These are phyloP conservation scores for Polyplosphaeria fusca DNA, from an alignment of 495 filamentous ascomycete species.

Conservation along the genomic window DNA sequence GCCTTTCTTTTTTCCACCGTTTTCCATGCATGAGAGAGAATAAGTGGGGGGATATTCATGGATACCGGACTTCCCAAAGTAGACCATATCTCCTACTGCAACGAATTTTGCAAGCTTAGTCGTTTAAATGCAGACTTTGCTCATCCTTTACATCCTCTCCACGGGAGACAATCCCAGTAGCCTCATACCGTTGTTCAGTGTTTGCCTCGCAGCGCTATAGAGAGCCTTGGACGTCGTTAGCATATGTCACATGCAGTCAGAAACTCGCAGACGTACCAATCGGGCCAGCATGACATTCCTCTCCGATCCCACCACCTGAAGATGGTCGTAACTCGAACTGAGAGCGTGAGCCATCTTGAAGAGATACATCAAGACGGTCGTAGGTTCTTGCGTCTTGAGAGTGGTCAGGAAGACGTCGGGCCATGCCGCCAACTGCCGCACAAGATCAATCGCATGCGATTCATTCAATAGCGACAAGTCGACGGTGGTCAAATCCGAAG, in stretches of 20 bases:
- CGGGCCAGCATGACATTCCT: conserved; percentile 37
- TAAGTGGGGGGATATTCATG: too few relatives aligned
- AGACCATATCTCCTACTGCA: too few relatives aligned
- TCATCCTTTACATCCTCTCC: conserved; percentile 35
- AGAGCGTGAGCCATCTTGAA: conserved; percentile 45
- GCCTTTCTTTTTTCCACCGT: too few relatives aligned
- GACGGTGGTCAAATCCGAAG: conserved; percentile 52
- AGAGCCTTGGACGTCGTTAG: too few relatives aligned
- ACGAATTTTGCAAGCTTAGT: too few relatives aligned
- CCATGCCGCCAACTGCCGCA: conserved; percentile 59
- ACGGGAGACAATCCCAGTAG: conserved; percentile 46
- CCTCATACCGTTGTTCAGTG: conserved; percentile 45
- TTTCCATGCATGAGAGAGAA: too few relatives aligned
- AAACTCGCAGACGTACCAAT: too few relatives aligned
- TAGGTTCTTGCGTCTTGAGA: conserved; percentile 61
- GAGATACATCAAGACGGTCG: conserved; percentile 50
- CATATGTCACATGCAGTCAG: too few relatives aligned
- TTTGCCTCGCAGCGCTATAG: conserved; percentile 39
- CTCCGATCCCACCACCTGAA: conserved; percentile 40
- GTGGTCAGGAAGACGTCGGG: conserved; percentile 63
- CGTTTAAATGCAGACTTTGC: too few relatives aligned
- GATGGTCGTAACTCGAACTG: conserved; percentile 40
- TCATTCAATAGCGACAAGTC: conserved; percentile 59
- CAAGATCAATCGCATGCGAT: conserved; percentile 55
- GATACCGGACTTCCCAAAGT: too few relatives aligned